Evolutionary conservation across 768 basidiomycete genomes (phyloP), one percentile per base, ranked within the genome.

Genomic region (Mycena rosella): DNA sequence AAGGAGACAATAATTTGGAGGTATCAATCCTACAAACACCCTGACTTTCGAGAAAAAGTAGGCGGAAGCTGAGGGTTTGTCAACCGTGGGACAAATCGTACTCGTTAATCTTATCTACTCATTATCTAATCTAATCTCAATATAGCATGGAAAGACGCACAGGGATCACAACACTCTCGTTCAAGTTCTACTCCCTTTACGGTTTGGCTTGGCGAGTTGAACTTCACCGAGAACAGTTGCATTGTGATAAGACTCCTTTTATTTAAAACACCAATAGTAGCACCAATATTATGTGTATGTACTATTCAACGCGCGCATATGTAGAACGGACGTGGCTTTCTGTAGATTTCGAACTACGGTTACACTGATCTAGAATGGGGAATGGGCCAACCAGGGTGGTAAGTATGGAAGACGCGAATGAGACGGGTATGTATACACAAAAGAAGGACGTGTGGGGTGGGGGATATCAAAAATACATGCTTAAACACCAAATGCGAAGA

Each of bases 261-360:
- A 48, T 26, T 48, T 26, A 27, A 40, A 26, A 26, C 34, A 56
- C 54, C 34, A 26, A 56, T 56, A 56, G 40, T 36, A 26, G 17
- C 34, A 56, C 54, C 34, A 26, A 56, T 56, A 56, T 56, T 36
- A 22, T n/a, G n/a, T 54, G 53, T 56, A 48, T 44, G 42, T 44
- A n/a, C 42, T 44, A 20, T 44, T 44, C n/a, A 15, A 5, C 47
- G 47, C 47, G 47, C 26, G 47, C 14, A 27, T 48, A 48, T 45
- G 44, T 45, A 45, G 40, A 42, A 15, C 40, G 40, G 40, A 15
- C 40, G 40, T 17, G 40, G 17, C n/a, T 42, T 17, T n/a, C 20
- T 42, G 20, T 15, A 48, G 17, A 48, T 26, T 48, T 29, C 24
- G 3, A 48, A 48, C 24, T 48, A 48, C 26, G 27, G 10, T 24